Evolutionary conservation across 108 stramenopile genomes (phyloP), one percentile per base, ranked within the genome.

Genomic region (Skeletonema potamos): DNA sequence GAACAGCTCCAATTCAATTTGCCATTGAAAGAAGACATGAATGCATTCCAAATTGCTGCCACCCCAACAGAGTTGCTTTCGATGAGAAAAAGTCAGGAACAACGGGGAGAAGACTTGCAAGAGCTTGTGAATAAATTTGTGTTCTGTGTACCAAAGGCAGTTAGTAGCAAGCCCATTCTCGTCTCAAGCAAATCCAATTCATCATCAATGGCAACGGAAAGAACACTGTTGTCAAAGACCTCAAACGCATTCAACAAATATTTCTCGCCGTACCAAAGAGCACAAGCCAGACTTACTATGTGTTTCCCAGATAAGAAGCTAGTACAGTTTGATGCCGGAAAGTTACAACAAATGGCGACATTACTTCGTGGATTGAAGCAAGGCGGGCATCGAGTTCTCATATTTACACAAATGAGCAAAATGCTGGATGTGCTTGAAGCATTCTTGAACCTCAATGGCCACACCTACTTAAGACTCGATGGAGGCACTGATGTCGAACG

Each of bases 331-430:
- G 99, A 99, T 81, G 88, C 96, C 13, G 98, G 97, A 1, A 98
- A 99, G 74, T 87, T 98, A n/a, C 97, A 98, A 77, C 83, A 75
- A n/a, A 77, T 99, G 22, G 88, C 97, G 1, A 72, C 60, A n/a
- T 85, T 98, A 2, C 85, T 99, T 4, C 85, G 92, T 27, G 78
- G 82, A 32, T 80, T 98, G 41, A 89, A 92, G 61, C 79, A 73
- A 43, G 95, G 86, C 17, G 96, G 96, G 8, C 97, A 97, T 71
- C 83, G 93, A 46, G 92, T 93, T 30, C 84, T 98, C 9, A 92
- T 99, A 17, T 99, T 99, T 70, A 96, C 96, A 27, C 99, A 99
- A 76, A 98, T 99, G 97, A 96, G 93, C 58, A 87, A 87, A 56
- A 88, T 98, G 83, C 80, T 99, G 7, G 96, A 97, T 68, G 76